Evolutionary conservation across 345 rosid genomes (phyloP), one percentile per base, ranked within the genome.

Genomic region (Lepidium sativum): DNA sequence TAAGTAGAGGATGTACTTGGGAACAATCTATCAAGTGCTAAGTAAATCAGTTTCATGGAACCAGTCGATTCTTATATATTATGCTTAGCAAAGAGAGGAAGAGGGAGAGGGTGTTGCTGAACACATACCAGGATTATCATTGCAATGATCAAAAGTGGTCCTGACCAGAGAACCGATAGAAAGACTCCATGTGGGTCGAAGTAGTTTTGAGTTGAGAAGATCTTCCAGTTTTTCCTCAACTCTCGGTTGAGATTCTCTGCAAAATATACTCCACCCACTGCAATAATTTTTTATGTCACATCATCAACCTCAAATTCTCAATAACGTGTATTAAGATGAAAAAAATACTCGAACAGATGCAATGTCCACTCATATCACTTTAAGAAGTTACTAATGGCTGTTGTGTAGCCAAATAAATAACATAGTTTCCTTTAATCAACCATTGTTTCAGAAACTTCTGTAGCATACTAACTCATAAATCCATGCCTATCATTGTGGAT

Each of bases 161-260:
- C 96, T 6, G 99, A 95, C 99, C 97, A 94, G 64, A 94, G 84
- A 6, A 73, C 77, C 1, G 99, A 94, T 1, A 91, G 70, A 63
- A 94, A 94, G 51, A 88, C 35, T 63, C 99, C 99, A 13, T 86
- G 84, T 0, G 71, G 82, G 77, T 94, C 99, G 63, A 90, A 94
- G 69, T 94, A 94, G 75, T 94, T 86, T 71, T 88, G 99, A 12
- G 82, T 78, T 21, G 99, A 83, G 82, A 94, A 91, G 77, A 82
- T 84, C 67, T 69, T 85, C 96, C 96, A 94, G 55, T 88, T 85
- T 42, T 72, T 74, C 55, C 75, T 77, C 60, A 94, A 71, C 50
- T 86, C 34, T 64, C 41, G 67, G 64, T 94, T 94, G 34, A 94
- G 77, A 65, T 50, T 81, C 89, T 94, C 99, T 10, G 99, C 96